Conservation (phyloP, 768 basidiomycete species). For the Naganishia onofrii region DNA sequence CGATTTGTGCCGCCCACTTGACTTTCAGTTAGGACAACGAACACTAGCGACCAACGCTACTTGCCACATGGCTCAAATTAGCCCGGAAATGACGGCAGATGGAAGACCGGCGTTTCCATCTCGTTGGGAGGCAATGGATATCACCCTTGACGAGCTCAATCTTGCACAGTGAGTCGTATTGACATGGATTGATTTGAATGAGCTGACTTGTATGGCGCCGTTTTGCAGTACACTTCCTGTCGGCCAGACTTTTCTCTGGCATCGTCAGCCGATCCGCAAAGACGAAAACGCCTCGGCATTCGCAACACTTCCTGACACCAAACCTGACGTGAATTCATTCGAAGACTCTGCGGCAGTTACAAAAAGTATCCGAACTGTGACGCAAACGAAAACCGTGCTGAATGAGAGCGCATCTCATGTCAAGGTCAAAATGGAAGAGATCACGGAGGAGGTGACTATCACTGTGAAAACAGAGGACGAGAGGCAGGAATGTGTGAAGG, state of each 20-base stretch:
- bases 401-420: not conserved
- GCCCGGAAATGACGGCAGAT: not conserved
- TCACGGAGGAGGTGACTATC: not conserved
- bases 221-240: constrained; percentile 44
- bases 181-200: no score
- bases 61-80: not conserved
- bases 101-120: constrained; percentile 41
- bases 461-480: not conserved
- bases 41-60: not conserved
- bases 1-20: not conserved
- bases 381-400: not conserved
- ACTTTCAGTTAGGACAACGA: not conserved
- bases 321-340: not conserved
- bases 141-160: constrained; percentile 40
- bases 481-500: not conserved
- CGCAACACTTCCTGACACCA: not conserved
- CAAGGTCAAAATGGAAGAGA: not conserved
- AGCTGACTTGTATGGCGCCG: not conserved
- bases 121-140: constrained; percentile 39
- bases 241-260: constrained; percentile 51
- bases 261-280: constrained; percentile 35
- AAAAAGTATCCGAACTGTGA: not conserved
- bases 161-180: constrained; percentile 43
- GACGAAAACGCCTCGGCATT: not conserved
- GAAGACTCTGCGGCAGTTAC: not conserved